Evolutionary conservation across 805 yeast species (phyloP).

Genomic region (Lipomyces japonicus): DNA sequence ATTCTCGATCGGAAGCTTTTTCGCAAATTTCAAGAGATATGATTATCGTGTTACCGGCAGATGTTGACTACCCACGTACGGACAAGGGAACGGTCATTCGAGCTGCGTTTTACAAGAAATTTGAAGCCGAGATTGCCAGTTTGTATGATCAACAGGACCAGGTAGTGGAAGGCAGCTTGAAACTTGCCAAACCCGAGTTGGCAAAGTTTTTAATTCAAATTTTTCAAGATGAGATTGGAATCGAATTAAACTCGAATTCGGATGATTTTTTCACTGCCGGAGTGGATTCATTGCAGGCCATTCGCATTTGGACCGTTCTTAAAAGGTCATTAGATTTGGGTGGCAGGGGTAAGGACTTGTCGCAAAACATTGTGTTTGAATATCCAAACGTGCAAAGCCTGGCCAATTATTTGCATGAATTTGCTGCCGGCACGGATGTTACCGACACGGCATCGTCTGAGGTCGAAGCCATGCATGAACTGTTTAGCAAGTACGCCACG

Average conservation of each 20-base stretch:
- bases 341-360: constrained; percentile 8
- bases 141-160: constrained; percentile 9
- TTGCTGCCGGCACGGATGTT: constrained; percentile 7
- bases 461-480: constrained; percentile 8
- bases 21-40: constrained; percentile 15
- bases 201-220: constrained; percentile 8
- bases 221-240: constrained; percentile 3
- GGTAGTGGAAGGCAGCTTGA: constrained; percentile 11
- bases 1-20: constrained; percentile 13
- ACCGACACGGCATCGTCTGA: constrained; percentile 5
- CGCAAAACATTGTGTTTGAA: constrained; percentile 19
- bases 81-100: constrained; percentile 24
- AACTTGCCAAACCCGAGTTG: constrained; percentile 1
- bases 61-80: constrained; percentile 18
- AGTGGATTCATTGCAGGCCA: constrained; percentile 19
- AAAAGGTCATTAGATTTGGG: constrained; percentile 13
- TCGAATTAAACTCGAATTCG: constrained; percentile 2
- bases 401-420: constrained; percentile 4
- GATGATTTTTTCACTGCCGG: constrained; percentile 19
- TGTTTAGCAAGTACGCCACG: constrained; percentile 14
- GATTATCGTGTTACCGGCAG: constrained; percentile 10
- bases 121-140: constrained; percentile 16
- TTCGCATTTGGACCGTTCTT: constrained; percentile 12
- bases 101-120: constrained; percentile 19
- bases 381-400: constrained; percentile 10